Conservation (phyloP, 805 yeast species). For the Candida maesae region DNA sequence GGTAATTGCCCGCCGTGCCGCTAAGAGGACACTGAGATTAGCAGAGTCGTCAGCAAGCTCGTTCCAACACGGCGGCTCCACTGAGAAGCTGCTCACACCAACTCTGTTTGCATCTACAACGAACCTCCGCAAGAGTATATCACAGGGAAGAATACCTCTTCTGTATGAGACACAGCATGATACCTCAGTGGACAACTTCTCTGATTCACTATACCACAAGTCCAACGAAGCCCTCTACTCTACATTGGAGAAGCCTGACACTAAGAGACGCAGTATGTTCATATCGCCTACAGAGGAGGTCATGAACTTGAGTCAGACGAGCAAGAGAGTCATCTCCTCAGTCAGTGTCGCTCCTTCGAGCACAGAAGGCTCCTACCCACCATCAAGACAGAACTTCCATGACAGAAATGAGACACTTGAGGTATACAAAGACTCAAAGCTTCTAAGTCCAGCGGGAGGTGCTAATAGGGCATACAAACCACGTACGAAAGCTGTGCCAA, state of each 20-base stretch:
- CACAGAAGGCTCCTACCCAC: slow-evolving; percentile 1
- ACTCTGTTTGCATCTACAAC: slow-evolving; percentile 4
- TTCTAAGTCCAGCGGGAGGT: slow-evolving; percentile 20
- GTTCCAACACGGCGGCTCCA: slow-evolving; percentile 11
- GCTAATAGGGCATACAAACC: slow-evolving; percentile 15
- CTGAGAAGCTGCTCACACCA: slow-evolving; percentile 9
- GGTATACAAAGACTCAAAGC: slow-evolving; percentile 12
- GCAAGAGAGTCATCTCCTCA: slow-evolving; percentile 20
- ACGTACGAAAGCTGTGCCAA: slow-evolving; percentile 35
- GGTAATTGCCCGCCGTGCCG: slow-evolving; percentile 45
- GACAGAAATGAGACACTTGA: slow-evolving; percentile 16
- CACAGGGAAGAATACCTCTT: slow-evolving; percentile 19
- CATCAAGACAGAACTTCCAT: slow-evolving; percentile 10
- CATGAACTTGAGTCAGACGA: slow-evolving; percentile 40
- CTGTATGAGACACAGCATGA: slow-evolving; percentile 17
- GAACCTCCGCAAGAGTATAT: slow-evolving; percentile 10
- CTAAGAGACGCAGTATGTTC: slow-evolving; percentile 44
- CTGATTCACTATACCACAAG: slow-evolving; percentile 11
- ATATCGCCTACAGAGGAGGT: slow-evolving; percentile 81
- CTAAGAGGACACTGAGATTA: slow-evolving; percentile 40
- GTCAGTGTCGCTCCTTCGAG: slow-evolving; percentile 29
- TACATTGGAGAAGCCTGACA: slow-evolving; percentile 21
- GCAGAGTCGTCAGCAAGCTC: slow-evolving; percentile 20
- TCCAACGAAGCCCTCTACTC: slow-evolving; percentile 18
- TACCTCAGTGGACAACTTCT: slow-evolving; percentile 12